Conservation (phyloP, 352 stramenopile species). For the Pythium brassicae region DNA sequence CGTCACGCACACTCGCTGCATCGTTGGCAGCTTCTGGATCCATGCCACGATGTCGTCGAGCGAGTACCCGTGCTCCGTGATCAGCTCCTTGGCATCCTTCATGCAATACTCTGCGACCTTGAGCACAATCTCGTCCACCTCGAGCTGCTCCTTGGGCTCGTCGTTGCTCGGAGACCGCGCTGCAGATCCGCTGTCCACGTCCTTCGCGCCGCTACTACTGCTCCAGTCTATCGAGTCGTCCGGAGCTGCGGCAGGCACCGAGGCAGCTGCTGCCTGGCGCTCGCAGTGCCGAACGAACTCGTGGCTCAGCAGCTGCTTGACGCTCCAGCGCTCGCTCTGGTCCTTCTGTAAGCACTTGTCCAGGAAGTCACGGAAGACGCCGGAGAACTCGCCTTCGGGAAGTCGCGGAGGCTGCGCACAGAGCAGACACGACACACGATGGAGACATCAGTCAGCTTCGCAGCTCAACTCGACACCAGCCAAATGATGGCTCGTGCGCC, state of each 20-base stretch:
- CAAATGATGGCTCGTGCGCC: too few relatives aligned
- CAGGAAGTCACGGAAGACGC: conserved; percentile 72
- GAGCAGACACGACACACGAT: neutral
- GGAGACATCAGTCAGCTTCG: neutral
- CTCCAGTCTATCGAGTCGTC: conserved; percentile 24
- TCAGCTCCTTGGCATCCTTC: conserved; percentile 71
- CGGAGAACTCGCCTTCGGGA: conserved; percentile 66
- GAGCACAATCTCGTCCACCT: conserved; percentile 75
- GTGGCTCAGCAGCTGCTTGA: conserved; percentile 74
- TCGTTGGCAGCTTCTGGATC: conserved; percentile 73
- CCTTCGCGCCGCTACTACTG: conserved; percentile 17
- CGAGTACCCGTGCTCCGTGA: conserved; percentile 61
- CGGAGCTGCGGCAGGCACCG: conserved; percentile 9
- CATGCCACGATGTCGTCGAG: conserved; percentile 70
- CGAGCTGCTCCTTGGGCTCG: conserved; percentile 59
- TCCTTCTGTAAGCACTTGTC: conserved; percentile 82
- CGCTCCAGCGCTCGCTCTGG: conserved; percentile 70
- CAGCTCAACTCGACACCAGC: too few relatives aligned
- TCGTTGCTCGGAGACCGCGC: conserved; percentile 25
- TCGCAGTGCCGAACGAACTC: conserved; percentile 58
- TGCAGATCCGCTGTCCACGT: neutral
- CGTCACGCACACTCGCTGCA: conserved; percentile 71
- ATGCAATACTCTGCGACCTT: conserved; percentile 77
- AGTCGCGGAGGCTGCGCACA: conserved; percentile 46
- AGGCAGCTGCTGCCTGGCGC: conserved; percentile 4